A percentile compares a stretch with the other conserved stretches of the same genome.
phyloP scores from a whole-genome alignment of 495 filamentous ascomycete genomes.

The Neurospora sp. region DNA sequence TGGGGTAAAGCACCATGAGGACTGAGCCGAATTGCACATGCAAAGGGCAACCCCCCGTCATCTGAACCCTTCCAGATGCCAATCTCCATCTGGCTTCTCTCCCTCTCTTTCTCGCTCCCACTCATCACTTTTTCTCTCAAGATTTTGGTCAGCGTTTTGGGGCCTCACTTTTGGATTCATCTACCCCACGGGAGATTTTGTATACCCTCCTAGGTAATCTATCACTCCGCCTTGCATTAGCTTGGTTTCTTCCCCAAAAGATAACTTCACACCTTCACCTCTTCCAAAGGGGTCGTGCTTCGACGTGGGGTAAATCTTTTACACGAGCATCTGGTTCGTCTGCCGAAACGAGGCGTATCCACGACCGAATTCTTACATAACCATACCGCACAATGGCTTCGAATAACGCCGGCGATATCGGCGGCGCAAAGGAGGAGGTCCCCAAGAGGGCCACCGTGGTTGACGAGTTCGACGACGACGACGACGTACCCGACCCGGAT shows the following conservation, averaged over 20 bases:
- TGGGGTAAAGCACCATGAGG: neutral
- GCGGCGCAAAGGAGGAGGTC: conserved; percentile 5
- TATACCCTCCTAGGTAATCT: neutral
- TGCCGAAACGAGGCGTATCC: neutral
- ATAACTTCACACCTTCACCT: neutral
- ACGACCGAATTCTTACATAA: neutral
- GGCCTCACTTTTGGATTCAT: neutral
- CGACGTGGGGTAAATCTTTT: neutral
- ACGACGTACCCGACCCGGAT: conserved; percentile 60
- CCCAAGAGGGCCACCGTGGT: conserved; percentile 14
- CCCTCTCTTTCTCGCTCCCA: neutral
- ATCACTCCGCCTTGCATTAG: neutral
- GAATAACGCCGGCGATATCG: conserved; percentile 5
- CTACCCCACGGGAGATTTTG: neutral
- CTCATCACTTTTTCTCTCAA: neutral
- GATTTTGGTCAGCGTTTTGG: neutral
- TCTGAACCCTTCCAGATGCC: neutral
- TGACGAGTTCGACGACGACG: conserved; percentile 15
- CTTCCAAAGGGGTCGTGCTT: neutral
- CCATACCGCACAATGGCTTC: conserved; percentile 10
- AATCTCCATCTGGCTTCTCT: neutral
- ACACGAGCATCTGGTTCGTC: neutral
- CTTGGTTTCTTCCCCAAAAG: neutral
- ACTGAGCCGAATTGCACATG: neutral
- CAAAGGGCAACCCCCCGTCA: neutral